Evolutionary conservation across 495 filamentous ascomycete genomes (phyloP).

Genomic region (Penicillium cataractarum): DNA sequence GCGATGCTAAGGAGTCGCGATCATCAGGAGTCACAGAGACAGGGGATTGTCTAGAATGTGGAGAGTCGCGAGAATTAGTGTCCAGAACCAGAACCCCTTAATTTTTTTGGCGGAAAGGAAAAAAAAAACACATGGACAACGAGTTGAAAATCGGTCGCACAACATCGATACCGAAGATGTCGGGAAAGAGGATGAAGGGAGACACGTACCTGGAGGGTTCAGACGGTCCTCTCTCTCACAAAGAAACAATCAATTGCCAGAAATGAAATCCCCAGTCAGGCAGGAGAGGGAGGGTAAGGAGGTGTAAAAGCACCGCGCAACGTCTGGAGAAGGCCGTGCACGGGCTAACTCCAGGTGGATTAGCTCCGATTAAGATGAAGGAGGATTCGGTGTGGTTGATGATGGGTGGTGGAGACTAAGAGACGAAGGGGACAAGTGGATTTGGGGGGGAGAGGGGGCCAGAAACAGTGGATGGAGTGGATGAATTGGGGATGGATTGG

Average conservation of each 20-base stretch:
- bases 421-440: background rate
- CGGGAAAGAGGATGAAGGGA: background rate
- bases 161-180: background rate
- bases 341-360: conserved; percentile 19
- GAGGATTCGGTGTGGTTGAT: conserved; percentile 19
- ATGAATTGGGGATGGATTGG: conserved; percentile 6
- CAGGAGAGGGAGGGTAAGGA: conserved; percentile 10
- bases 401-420: conserved; percentile 4
- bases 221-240: conserved; percentile 13
- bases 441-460: background rate
- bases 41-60: conserved; percentile 22
- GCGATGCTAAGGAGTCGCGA: conserved; percentile 9
- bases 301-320: conserved; percentile 15
- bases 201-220: conserved; percentile 10
- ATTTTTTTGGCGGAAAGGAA: conserved; percentile 13
- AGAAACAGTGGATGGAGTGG: background rate
- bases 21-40: conserved; percentile 29
- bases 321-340: conserved; percentile 30
- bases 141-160: conserved; percentile 4
- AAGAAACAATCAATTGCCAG: conserved; percentile 11
- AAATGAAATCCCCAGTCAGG: conserved; percentile 12
- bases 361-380: conserved; percentile 35
- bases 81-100: conserved; percentile 20
- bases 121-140: background rate
- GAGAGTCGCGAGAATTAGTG: conserved; percentile 20